Evolutionary conservation across 192 early-diverging fungal species (phyloP), one percentile per base, ranked within the genome.

Genomic region (Lobosporangium transversale): DNA sequence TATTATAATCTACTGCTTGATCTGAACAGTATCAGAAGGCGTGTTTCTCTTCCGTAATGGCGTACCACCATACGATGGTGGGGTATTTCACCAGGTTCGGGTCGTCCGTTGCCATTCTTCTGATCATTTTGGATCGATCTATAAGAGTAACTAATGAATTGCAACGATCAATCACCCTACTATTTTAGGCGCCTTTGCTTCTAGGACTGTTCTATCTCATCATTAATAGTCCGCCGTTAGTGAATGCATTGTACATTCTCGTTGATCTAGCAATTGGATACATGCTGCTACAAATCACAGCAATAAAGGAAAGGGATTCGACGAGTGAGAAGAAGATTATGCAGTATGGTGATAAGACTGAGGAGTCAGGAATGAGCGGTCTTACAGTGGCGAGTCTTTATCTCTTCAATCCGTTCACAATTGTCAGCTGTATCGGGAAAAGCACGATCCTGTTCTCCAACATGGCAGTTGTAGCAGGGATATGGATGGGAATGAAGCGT

Each of bases 21-120:
- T n/a, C n/a, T 15, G 1, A 15, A 55, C 79, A 94, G 93, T 97
- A 26, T 83, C 86, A 8, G 97, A 97, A 80, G 97, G 95, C 30
- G 71, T 96, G 29, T 90, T 87, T 80, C 83, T 97, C 31, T 93
- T 86, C 62, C 61, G 83, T 18, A 83, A 90, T 59, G 88, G 86
- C 36, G 85, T 97, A 0, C 85, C 91, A 23, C 93, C 94, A 6
- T 98, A 94, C 76, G 92, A 95, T 59, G 95, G 94, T 26, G 93
- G 92, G 42, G 83, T 93, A 18, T 94, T 92, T 69, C 94, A 97
- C 78, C 95, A 96, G 82, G 94, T 89, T 71, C n/a, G 12, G 20
- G 1, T 30, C n/a, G 4, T 17, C 32, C 5, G 14, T 18, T 32
- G 29, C 29, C 29, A n/a, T 53, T 6, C 30, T 24, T 21, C 9